Percentiles rank a stretch among this genome's conserved stretches.
Conservation (phyloP, 139 green algal species). For the Closterium sp. region DNA sequence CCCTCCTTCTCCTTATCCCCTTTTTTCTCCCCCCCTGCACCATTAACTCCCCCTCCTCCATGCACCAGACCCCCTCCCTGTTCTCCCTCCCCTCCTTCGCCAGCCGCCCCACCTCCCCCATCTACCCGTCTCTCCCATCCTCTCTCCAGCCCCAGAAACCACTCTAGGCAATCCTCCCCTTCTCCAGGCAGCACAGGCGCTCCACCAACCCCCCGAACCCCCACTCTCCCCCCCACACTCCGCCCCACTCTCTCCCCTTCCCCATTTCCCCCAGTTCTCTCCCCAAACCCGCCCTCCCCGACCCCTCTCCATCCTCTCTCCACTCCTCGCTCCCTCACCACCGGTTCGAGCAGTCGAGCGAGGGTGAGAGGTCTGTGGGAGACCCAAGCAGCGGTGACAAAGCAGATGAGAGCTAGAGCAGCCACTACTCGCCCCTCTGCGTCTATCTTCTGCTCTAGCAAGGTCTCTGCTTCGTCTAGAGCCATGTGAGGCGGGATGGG, state of each 20-base stretch:
- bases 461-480: background rate
- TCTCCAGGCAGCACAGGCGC: background rate
- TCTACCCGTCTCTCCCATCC: too few relatives aligned
- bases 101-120: too few relatives aligned
- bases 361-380: background rate
- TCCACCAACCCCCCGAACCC: background rate
- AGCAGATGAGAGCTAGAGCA: background rate
- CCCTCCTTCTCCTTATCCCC: background rate
- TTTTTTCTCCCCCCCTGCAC: background rate
- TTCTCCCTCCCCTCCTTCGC: background rate
- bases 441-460: background rate
- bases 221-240: background rate
- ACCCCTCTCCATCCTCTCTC: conserved; percentile 9
- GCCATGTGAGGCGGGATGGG: background rate
- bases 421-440: background rate
- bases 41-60: background rate
- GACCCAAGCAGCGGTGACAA: background rate
- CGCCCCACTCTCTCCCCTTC: background rate
- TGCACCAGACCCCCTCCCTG: conserved; percentile 4
- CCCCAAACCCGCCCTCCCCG: background rate
- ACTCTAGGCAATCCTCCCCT: background rate
- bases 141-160: background rate
- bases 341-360: background rate
- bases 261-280: background rate
- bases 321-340: background rate